Percentiles rank a stretch among this genome's conserved stretches.
Conservation (phyloP, 306 rosid species). For the Prunus davidiana region DNA sequence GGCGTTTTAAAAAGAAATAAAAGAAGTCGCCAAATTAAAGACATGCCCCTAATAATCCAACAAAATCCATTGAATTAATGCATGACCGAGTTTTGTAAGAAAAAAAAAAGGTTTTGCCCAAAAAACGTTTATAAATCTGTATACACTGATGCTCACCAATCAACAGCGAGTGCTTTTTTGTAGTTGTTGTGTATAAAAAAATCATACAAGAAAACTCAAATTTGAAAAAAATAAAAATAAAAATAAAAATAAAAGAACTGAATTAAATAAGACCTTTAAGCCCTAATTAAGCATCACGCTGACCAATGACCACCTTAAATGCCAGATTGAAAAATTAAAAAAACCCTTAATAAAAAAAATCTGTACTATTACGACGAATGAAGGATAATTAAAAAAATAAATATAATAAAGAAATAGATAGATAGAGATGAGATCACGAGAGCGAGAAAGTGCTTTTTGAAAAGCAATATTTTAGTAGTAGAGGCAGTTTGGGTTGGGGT, state of each 20-base stretch:
- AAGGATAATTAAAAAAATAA: background rate
- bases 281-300: slow-evolving; percentile 25
- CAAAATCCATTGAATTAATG: slow-evolving; percentile 17
- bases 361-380: background rate
- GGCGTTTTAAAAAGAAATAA: background rate
- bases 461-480: slow-evolving; percentile 9
- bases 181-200: background rate
- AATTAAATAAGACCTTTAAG: background rate
- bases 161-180: background rate
- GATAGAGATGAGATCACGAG: background rate
- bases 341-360: background rate
- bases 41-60: background rate
- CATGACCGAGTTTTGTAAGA: slow-evolving; percentile 3
- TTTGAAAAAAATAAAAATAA: background rate
- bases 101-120: background rate
- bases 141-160: slow-evolving; percentile 28
- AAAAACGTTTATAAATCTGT: background rate
- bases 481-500: background rate
- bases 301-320: slow-evolving; percentile 24
- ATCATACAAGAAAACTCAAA: background rate
- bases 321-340: background rate
- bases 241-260: background rate
- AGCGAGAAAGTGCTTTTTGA: slow-evolving; percentile 20
- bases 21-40: background rate
- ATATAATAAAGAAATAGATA: background rate